phyloP scores from a whole-genome alignment of 2,329 filamentous ascomycete species.

The Aureobasidium sp. region DNA sequence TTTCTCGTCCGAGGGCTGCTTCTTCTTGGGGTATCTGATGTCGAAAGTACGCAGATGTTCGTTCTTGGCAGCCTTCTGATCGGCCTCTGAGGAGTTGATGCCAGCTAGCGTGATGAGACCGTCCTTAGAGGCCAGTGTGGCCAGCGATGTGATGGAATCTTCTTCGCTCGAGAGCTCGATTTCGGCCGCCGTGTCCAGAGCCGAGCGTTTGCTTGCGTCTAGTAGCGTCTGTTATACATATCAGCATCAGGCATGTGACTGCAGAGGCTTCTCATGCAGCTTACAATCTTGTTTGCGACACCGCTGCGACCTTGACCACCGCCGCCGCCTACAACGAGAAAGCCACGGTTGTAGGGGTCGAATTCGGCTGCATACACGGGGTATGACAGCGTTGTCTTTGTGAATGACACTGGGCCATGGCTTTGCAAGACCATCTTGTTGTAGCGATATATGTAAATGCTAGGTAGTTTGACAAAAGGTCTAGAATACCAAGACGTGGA shows the following conservation, averaged over 20 bases:
- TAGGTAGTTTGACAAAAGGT: not conserved
- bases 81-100: slow-evolving; percentile 69
- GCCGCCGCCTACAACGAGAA: slow-evolving; percentile 75
- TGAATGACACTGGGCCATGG: slow-evolving; percentile 29
- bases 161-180: slow-evolving; percentile 73
- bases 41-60: slow-evolving; percentile 73
- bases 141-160: slow-evolving; percentile 80
- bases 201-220: slow-evolving; percentile 58
- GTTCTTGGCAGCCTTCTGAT: slow-evolving; percentile 68
- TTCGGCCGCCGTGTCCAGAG: slow-evolving; percentile 57
- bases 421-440: slow-evolving; percentile 4
- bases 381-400: slow-evolving; percentile 65
- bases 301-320: slow-evolving; percentile 75
- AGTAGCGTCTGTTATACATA: slow-evolving; percentile 51
- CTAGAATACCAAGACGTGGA: not conserved
- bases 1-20: slow-evolving; percentile 28
- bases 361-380: slow-evolving; percentile 85
- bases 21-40: slow-evolving; percentile 46
- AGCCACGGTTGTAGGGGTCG: slow-evolving; percentile 67
- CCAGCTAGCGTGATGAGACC: slow-evolving; percentile 55
- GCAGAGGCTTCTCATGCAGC: slow-evolving; percentile 23
- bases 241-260: slow-evolving; percentile 1
- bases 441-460: not conserved
- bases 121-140: slow-evolving; percentile 54
- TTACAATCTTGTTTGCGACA: slow-evolving; percentile 77